Conservation (phyloP, 306 rosid species). For the Astragalus membranaceus region DNA sequence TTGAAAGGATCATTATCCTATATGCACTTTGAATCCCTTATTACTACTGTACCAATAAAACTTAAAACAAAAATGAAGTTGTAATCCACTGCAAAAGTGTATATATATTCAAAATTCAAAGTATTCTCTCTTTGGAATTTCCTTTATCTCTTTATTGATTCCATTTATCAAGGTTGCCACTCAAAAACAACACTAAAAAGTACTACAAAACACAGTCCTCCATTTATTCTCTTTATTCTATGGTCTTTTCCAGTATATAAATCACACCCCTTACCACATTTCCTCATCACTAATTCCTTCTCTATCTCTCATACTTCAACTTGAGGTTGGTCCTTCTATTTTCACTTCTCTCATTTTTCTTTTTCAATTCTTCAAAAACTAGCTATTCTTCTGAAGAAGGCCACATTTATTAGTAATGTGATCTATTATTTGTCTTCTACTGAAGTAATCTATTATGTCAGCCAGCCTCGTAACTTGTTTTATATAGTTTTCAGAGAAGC, state of each 20-base stretch:
- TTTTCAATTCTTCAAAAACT: not conserved
- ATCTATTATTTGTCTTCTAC: not conserved
- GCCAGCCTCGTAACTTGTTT: slow-evolving; percentile 23
- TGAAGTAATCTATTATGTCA: slow-evolving; percentile 4
- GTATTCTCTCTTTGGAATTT: slow-evolving; percentile 48
- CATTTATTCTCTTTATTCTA: slow-evolving; percentile 56
- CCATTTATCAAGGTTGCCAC: slow-evolving; percentile 71
- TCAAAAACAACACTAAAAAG: slow-evolving; percentile 54
- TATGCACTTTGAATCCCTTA: not conserved
- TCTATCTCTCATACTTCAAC: slow-evolving; percentile 15
- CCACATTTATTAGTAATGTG: slow-evolving; percentile 3
- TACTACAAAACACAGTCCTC: slow-evolving; percentile 51
- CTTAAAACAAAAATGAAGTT: slow-evolving; percentile 28
- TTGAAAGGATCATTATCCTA: slow-evolving; percentile 17
- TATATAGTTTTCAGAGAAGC: slow-evolving; percentile 22
- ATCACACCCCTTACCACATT: slow-evolving; percentile 31
- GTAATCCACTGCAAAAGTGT: slow-evolving; percentile 27
- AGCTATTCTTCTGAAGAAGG: not conserved
- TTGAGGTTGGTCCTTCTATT: slow-evolving; percentile 32
- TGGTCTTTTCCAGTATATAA: slow-evolving; percentile 56
- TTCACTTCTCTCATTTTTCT: not conserved
- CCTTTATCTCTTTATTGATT: slow-evolving; percentile 50
- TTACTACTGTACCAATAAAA: slow-evolving; percentile 25
- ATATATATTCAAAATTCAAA: slow-evolving; percentile 57
- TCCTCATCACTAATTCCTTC: slow-evolving; percentile 37